Evolutionary conservation across 108 stramenopile species (phyloP), one percentile per base, ranked within the genome.

Genomic region (Mediolabrus comicus): DNA sequence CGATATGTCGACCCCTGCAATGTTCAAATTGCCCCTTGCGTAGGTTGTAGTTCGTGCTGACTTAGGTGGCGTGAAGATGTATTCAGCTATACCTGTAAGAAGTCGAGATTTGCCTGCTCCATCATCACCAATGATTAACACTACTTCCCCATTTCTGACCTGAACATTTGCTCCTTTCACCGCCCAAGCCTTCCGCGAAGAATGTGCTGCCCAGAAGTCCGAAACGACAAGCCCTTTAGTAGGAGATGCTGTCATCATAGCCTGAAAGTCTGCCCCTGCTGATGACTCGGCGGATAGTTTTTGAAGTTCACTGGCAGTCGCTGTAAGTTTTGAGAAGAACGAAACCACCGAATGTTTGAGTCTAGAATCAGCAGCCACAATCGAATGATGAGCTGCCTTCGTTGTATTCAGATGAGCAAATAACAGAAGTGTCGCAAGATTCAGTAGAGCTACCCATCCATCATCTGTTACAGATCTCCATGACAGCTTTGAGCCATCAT

Each of bases 201-300:
- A 74, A 34, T 62, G 85, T 38, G 74, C 86, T 75, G 55, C 92
- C 95, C 93, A 95, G 14, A 95, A 74, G 71, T 95, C 91, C 19
- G 74, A 64, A 11, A 95, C 91, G 19, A 34, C 72, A 5, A 95
- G 39, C 0, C 94, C 94, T 53, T 87, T 84, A 12, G 68, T 73
- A 36, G 89, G 83, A 38, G 84, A 87, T 11, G 90, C 83, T 19
- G 86, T 87, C 58, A 83, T 59, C 67, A 84, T 81, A 30, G 76
- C 75, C 67, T 77, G 80, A 34, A 81, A 79, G 54, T 79, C 78
- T 31, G 78, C 67, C 61, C 54, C 75, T 25, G 60, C 66, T 24
- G 53, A 62, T 57, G 62, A 53, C 25, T 66, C 71, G 25, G 65
- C 39, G 13, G 14, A 28, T n/a, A 77, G 60, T 34, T 52, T 82